Evolutionary conservation across 225 moss, liverwort and hornwort genomes (phyloP).

Genomic region (Ulota crispa): DNA sequence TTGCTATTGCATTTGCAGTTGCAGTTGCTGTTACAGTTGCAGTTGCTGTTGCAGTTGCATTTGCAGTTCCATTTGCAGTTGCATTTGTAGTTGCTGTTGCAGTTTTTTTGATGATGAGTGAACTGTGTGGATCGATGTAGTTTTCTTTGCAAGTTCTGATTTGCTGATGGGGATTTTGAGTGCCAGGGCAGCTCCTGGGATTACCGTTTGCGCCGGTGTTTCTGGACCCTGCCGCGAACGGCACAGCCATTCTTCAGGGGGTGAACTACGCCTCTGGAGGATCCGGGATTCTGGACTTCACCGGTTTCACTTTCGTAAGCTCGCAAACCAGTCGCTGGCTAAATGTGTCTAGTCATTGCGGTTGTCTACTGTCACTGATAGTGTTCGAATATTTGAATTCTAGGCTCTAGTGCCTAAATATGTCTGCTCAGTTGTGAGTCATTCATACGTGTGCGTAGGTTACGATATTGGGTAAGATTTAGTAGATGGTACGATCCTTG

Average conservation of each 20-base stretch:
- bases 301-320: conserved; percentile 59
- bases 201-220: conserved; percentile 49
- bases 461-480: fast-evolving
- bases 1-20: too few species aligned
- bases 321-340: neutral
- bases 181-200: conserved; percentile 54
- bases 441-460: neutral
- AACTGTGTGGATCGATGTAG: too few species aligned
- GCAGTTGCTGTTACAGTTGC: too few species aligned
- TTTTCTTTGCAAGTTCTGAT: neutral
- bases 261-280: conserved; percentile 73
- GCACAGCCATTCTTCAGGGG: conserved; percentile 45
- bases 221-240: conserved; percentile 47
- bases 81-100: too few species aligned
- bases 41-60: too few species aligned
- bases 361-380: too few species aligned
- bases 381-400: too few species aligned
- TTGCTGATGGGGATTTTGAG: neutral
- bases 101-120: too few species aligned
- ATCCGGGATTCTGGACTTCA: conserved; percentile 60
- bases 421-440: too few species aligned
- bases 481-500: neutral
- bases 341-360: too few species aligned
- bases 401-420: too few species aligned
- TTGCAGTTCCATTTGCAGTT: too few species aligned